phyloP scores from a whole-genome alignment of 139 green algal genomes.

The Closterium sp. region DNA sequence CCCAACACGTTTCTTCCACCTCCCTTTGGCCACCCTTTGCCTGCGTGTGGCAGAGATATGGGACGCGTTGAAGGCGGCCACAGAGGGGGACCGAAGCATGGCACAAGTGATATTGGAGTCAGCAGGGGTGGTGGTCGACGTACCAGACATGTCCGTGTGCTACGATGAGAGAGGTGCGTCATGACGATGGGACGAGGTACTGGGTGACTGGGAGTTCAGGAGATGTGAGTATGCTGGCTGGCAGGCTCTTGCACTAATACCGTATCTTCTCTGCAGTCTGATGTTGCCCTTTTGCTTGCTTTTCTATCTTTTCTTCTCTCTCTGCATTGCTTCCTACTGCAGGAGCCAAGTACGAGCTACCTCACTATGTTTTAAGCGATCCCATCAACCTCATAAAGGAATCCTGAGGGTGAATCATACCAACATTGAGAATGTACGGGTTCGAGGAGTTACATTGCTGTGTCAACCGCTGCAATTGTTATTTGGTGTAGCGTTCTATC shows the following conservation, averaged over 20 bases:
- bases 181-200: background rate
- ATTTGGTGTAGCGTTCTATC: too few species aligned
- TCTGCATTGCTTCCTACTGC: background rate
- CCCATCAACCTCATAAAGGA: background rate
- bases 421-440: too few species aligned
- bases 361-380: background rate
- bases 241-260: too few species aligned
- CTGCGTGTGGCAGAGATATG: background rate
- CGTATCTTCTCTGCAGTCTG: background rate
- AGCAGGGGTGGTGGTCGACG: background rate
- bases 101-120: slow-evolving; percentile 5
- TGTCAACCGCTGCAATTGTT: too few species aligned
- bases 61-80: background rate
- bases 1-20: background rate
- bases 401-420: background rate
- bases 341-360: background rate
- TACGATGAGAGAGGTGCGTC: slow-evolving; percentile 9
- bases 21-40: background rate
- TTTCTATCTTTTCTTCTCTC: too few species aligned
- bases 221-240: background rate
- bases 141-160: background rate
- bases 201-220: background rate
- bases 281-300: background rate
- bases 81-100: background rate
- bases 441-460: too few species aligned